These are phyloP conservation scores for Narthecium ossifragum DNA, from an alignment of 106 monocot species.

Conservation along the genomic window DNA sequence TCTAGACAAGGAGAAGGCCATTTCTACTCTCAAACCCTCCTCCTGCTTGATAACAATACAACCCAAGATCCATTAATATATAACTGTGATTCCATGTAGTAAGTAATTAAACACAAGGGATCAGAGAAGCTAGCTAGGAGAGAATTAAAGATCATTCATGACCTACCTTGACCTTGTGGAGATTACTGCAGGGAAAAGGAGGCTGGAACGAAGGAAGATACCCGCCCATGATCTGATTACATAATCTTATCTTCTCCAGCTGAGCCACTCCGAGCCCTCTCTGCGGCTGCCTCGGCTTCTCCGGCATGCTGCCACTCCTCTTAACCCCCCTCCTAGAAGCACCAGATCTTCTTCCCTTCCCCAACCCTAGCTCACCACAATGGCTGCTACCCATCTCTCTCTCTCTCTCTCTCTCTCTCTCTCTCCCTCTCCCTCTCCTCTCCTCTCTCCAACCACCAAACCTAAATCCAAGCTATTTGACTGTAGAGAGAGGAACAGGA, in stretches of 20 bases:
- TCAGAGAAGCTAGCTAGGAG: no score
- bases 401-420: no score
- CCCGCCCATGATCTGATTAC: conserved; percentile 25
- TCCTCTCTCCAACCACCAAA: neutral
- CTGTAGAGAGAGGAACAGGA: neutral
- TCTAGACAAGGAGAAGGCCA: no score
- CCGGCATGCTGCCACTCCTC: neutral
- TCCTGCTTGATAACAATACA: neutral
- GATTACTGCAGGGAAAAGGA: no score
- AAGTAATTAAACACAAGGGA: no score
- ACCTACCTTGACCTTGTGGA: neutral
- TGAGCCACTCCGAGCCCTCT: conserved; percentile 47
- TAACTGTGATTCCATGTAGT: no score
- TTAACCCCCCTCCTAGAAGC: conserved; percentile 24
- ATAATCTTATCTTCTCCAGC: conserved; percentile 38
- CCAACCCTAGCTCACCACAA: conserved; percentile 4
- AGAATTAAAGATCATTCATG: no score
- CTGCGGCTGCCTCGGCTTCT: conserved; percentile 35
- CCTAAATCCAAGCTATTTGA: neutral
- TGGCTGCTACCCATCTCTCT: conserved; percentile 19
- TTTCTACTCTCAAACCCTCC: neutral
- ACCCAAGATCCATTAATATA: no score
- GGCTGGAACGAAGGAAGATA: conserved; percentile 7
- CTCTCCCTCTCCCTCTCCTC: no score
- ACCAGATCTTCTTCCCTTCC: conserved; percentile 17